Conservation (phyloP, 2,329 filamentous ascomycete species). For the Colletotrichum falcatum region DNA sequence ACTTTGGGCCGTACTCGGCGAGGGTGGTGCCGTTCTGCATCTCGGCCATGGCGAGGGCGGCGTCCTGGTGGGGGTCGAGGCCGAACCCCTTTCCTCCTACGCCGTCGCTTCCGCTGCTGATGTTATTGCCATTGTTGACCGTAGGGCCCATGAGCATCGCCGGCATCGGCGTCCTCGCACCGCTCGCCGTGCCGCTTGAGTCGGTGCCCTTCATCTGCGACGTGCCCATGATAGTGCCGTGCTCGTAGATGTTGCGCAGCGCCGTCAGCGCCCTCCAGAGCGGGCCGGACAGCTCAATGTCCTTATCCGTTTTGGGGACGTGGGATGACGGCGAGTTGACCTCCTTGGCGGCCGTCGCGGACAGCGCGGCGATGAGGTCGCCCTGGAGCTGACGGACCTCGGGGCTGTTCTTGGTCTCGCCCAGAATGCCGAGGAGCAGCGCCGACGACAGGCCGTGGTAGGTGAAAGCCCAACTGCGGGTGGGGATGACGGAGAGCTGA, state of each 20-base stretch:
- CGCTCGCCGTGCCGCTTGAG: constrained; percentile 59
- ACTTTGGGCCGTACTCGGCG: constrained; percentile 40
- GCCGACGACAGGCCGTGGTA: constrained; percentile 76
- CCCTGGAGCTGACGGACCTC: constrained; percentile 74
- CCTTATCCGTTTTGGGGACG: constrained; percentile 66
- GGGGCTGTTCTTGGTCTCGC: constrained; percentile 72
- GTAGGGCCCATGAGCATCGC: constrained; percentile 45
- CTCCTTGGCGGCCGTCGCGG: constrained; percentile 73
- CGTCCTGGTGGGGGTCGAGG: constrained; percentile 69
- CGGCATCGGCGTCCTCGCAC: constrained; percentile 56
- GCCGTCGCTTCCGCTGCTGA: constrained; percentile 18
- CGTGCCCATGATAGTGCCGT: constrained; percentile 67
- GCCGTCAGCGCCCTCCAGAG: constrained; percentile 71
- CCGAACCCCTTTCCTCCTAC: constrained; percentile 40
- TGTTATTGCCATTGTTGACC: constrained; percentile 35
- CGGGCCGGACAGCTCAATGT: constrained; percentile 72
- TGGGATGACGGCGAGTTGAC: constrained; percentile 65
- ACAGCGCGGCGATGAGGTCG: constrained; percentile 72
- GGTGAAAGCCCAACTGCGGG: constrained; percentile 75
- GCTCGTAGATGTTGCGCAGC: constrained; percentile 74
- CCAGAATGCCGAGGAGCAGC: constrained; percentile 71
- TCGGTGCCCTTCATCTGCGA: constrained; percentile 61
- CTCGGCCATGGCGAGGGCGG: constrained; percentile 73
- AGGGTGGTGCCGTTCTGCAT: constrained; percentile 69
- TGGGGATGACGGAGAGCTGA: constrained; percentile 74